Base-by-base conservation (phyloP, 2,329 filamentous ascomycete species). In the Claviceps cyperi region DNA sequence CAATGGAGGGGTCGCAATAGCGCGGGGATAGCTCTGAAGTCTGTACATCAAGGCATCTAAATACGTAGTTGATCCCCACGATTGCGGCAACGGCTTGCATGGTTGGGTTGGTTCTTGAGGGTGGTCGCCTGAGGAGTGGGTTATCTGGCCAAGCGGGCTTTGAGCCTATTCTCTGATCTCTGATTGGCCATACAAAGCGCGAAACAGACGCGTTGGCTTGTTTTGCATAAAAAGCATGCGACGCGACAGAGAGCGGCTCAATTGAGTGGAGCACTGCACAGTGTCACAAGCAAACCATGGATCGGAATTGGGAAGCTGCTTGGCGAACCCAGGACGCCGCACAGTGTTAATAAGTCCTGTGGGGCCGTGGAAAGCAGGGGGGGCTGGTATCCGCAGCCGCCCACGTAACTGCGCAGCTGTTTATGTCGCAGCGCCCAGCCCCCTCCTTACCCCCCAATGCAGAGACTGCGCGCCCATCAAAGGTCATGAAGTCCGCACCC, bases 371-470 rank as follows among this genome's bases (percentile, higher is more conserved):
- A 45, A 45, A 35, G 43, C 28, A 46, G 46, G 43, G 46, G 43
- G 54, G 58, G 57, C 50, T 56, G 56, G 57, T 54, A 50, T 50
- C 40, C 24, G 48, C 48, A 37, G 50, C 47, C 21, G 49, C 49
- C 47, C 32, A 46, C 46, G 47, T 50, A 55, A 52, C 51, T 47
- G 46, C 44, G n/a, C 36, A 22, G 37, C 28, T 17, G 15, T n/a
- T 39, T 8, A 39, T 22, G 17, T 22, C 9, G 17, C n/a, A 14
- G 43, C 43, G 46, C 56, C 57, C 57, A 58, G 54, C 55, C 57
- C 52, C 54, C 56, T 51, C 46, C 43, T 44, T 39, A 21, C 41
- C 17, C 36, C n/a, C 36, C 7, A 41, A 14, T 46, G 46, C 35
- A 43, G 19, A 41, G 44, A 43, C 48, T 49, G 36, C 43, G 48